Evolutionary conservation across 345 rosid species (phyloP).

Genomic region (Camelina hispida): DNA sequence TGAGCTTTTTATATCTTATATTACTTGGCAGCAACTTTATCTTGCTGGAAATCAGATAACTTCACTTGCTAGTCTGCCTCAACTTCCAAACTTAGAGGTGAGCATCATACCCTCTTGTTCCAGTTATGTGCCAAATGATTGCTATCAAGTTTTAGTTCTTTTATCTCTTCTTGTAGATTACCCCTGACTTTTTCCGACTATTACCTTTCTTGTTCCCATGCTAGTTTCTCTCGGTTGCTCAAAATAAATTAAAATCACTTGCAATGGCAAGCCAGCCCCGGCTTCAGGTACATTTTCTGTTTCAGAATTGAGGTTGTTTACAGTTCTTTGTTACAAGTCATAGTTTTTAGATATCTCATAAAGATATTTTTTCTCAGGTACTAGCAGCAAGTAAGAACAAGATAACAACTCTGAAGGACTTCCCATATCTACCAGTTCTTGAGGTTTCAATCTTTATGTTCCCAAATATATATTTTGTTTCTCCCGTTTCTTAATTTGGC

Average conservation of each 20-base stretch:
- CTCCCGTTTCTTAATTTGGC: slow-evolving; percentile 9
- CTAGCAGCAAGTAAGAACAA: slow-evolving; percentile 97
- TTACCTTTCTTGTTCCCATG: slow-evolving; percentile 21
- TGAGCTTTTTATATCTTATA: slow-evolving; percentile 38
- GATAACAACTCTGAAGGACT: slow-evolving; percentile 88
- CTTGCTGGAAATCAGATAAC: slow-evolving; percentile 99
- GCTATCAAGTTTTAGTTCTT: slow-evolving; percentile 16
- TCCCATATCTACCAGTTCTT: slow-evolving; percentile 87
- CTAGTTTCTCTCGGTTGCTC: slow-evolving; percentile 98
- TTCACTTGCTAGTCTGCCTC: slow-evolving; percentile 90
- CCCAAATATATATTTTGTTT: neutral
- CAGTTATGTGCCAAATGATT: slow-evolving; percentile 14
- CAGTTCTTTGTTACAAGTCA: slow-evolving; percentile 13
- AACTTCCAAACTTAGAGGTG: slow-evolving; percentile 98
- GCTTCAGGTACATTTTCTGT: slow-evolving; percentile 69
- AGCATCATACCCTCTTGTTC: slow-evolving; percentile 29
- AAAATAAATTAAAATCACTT: slow-evolving; percentile 90
- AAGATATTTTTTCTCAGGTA: slow-evolving; percentile 54
- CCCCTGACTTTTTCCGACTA: neutral
- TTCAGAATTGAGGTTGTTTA: slow-evolving; percentile 25
- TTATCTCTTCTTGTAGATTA: slow-evolving; percentile 14
- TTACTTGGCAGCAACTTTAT: slow-evolving; percentile 81
- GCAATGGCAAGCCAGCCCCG: slow-evolving; percentile 99
- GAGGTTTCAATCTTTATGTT: slow-evolving; percentile 58
- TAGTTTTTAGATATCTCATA: slow-evolving; percentile 18